Evolutionary conservation across 257 asterid genomes (phyloP), one percentile per base, ranked within the genome.

Genomic region (Scutellaria galericulata): DNA sequence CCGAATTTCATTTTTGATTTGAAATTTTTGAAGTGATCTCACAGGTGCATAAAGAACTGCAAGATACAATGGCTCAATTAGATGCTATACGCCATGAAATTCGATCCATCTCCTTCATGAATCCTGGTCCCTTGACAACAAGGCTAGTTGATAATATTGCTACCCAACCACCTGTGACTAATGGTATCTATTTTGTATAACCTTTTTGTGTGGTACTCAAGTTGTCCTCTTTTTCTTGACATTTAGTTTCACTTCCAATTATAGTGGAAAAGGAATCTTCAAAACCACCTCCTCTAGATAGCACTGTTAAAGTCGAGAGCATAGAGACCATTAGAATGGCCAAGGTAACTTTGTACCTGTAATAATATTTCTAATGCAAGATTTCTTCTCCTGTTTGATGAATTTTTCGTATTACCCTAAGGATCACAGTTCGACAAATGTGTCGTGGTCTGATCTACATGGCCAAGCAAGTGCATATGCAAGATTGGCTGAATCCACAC

Each of bases 11-110:
- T 31, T 62, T 42, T 66, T 9, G 27, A 70, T 44, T 11, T n/a
- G 69, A 48, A 73, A 47, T 20, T 64, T 54, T 53, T 46, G 70
- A 41, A n/a, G 63, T 51, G 51, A 59, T 54, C 50, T 78, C 44
- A 35, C 82, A 93, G 96, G 90, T 94, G 57, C 96, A 89, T 77
- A 94, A 89, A 77, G 97, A 94, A 81, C 77, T 89, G 78, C 97
- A 89, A 87, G 99, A 94, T 56, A 77, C 95, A 69, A 84, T 88
- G 82, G 91, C 99, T 56, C 97, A 94, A 73, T 54, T 94, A 72
- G 92, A 91, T 73, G 95, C 91, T 72, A 94, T 94, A 81, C 91
- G 87, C 55, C 91, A 88, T 79, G 96, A 93, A 78, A 78, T 91
- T 59, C 92, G 91, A 42, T 74, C 88, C 5, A 55, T 93, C 73